Percentiles rank a stretch among this genome's conserved stretches.
phyloP scores from a whole-genome alignment of 345 rosid species.

The Leavenworthia alabamica region DNA sequence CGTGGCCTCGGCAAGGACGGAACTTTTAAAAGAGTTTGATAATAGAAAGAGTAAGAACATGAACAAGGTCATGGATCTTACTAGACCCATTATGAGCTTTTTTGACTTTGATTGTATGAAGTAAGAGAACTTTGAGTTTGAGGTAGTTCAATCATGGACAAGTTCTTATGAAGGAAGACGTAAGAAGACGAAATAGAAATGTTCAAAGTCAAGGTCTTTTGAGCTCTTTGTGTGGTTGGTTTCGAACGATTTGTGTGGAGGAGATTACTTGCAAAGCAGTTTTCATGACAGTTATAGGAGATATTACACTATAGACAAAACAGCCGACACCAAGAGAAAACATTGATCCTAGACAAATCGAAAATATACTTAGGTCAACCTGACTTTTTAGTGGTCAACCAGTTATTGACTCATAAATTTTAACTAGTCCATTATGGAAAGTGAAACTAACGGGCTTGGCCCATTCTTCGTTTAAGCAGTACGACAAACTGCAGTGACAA shows the following conservation, averaged over 20 bases:
- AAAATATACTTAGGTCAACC: neutral
- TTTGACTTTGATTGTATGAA: neutral
- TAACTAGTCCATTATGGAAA: neutral
- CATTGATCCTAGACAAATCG: neutral
- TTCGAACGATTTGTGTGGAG: too few relatives aligned
- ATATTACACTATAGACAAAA: neutral
- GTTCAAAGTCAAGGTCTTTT: slow-evolving; percentile 25
- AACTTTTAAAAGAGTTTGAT: too few relatives aligned
- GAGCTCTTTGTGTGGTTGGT: slow-evolving; percentile 1
- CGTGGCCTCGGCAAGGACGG: too few relatives aligned
- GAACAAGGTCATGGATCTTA: neutral
- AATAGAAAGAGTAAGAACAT: too few relatives aligned
- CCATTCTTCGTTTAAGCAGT: neutral
- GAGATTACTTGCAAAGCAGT: neutral
- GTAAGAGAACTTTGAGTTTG: neutral
- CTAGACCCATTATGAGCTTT: neutral
- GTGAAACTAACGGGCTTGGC: neutral
- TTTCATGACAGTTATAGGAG: neutral
- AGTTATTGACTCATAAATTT: neutral
- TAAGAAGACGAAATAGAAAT: slow-evolving; percentile 3
- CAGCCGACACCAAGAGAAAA: neutral
- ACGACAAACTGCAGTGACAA: neutral
- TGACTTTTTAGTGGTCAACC: neutral
- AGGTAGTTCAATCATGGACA: neutral
- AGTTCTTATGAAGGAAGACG: neutral